Conservation (phyloP, 768 basidiomycete species). For the Tricholoma terreum region DNA sequence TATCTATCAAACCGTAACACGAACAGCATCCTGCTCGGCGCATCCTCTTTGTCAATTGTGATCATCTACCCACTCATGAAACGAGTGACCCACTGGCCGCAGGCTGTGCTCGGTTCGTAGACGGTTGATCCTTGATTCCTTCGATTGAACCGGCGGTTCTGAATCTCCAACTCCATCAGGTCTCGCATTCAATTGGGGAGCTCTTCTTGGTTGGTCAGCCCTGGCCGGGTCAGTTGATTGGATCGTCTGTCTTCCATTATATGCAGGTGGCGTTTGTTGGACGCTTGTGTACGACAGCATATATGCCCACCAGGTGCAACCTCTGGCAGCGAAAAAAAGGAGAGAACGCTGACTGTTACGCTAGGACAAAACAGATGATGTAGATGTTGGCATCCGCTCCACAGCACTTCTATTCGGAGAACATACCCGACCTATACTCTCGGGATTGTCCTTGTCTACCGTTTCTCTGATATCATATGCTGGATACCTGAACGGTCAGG, state of each 20-base stretch:
- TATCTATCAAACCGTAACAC: background rate
- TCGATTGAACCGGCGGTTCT: background rate
- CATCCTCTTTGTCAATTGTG: slow-evolving; percentile 86
- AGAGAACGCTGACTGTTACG: slow-evolving; percentile 1
- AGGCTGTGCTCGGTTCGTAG: slow-evolving; percentile 81
- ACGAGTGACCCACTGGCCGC: slow-evolving; percentile 94
- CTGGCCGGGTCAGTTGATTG: slow-evolving; percentile 80
- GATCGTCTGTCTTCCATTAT: slow-evolving; percentile 81
- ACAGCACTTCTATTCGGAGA: slow-evolving; percentile 90
- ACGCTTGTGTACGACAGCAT: slow-evolving; percentile 97
- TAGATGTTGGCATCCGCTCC: slow-evolving; percentile 84
- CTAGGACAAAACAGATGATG: slow-evolving; percentile 91
- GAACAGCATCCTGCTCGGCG: slow-evolving; percentile 83
- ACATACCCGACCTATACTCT: slow-evolving; percentile 71
- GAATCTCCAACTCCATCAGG: slow-evolving; percentile 42
- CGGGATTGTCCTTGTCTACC: slow-evolving; percentile 68
- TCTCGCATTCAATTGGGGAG: slow-evolving; percentile 96
- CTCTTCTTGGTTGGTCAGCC: slow-evolving; percentile 94
- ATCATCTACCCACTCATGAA: slow-evolving; percentile 96
- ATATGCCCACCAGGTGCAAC: slow-evolving; percentile 88
- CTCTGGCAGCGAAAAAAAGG: background rate
- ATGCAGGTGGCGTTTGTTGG: slow-evolving; percentile 88
- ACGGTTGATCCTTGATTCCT: background rate
- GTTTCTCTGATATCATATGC: slow-evolving; percentile 74
- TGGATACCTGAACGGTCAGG: slow-evolving; percentile 76